Evolutionary conservation across 2,329 filamentous ascomycete species (phyloP), one percentile per base, ranked within the genome.

Genomic region (Xylariaceae sp.): DNA sequence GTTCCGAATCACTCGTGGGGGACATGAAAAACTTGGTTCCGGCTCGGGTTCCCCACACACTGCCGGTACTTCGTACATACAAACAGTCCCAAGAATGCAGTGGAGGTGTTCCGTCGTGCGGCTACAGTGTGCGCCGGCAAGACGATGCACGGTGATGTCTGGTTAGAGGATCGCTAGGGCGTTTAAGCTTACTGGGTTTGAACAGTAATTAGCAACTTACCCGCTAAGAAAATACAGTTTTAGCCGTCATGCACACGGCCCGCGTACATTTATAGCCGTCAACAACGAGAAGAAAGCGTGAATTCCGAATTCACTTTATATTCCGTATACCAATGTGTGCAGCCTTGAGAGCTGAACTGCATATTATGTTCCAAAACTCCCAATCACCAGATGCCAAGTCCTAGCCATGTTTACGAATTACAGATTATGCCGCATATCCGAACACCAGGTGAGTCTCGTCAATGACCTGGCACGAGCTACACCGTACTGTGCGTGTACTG

Each of bases 351-450:
- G 59, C 60, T 56, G 53, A 56, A 37, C 3, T 44, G 48, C 5
- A n/a, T 4, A 13, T 34, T 39, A 17, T 39, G 37, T 8, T 42
- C 13, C 42, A 45, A 45, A 45, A n/a, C 37, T n/a, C 13, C 57
- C 58, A 60, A 59, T 59, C 54, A 52, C 34, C 13, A 37, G 34
- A 51, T 49, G 60, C 60, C 57, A 59, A 62, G 56, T 34, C 44
- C 42, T 39, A 17, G 18, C 6, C 17, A 10, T 57, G 13, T 11
- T 3, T 18, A 30, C 35, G 47, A 47, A 45, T 42, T 18, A n/a
- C 44, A 53, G 52, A 52, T 34, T 48, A 58, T 59, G 61, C 61
- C 61, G 61, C 59, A 57, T 61, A 63, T 57, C 59, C 61, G 61
- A 61, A 51, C 56, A 30, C 55, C 58, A 58, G 61, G 56, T 61